Base-by-base conservation (phyloP, 192 early-diverging fungal species). In the Backusella luteola region DNA sequence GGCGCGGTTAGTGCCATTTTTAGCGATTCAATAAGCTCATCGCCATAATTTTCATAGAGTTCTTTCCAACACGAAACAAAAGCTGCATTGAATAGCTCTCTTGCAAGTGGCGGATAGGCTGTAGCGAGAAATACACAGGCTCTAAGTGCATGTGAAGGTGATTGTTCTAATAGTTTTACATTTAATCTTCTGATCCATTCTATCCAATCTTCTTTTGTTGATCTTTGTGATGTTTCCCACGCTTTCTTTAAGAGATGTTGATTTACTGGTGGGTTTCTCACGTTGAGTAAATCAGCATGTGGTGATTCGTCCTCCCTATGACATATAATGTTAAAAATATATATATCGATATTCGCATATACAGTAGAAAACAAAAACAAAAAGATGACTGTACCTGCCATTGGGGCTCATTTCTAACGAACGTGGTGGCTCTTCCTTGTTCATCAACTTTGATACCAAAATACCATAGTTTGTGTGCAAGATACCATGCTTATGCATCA, bases 1-100 rank as follows among this genome's bases (percentile, higher is more conserved):
- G 87, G 85, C 5, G 94, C 91, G 2, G 86, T 87, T 1, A 98
- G 83, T 11, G 96, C 97, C 1, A 89, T 93, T 77, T 96, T 92
- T 39, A 99, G 77, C 0, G 91, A 92, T 34, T 78, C 78, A 0
- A 96, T 93, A 15, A 99, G 85, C 66, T 96, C 97, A 68, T 96
- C 96, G 85, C 96, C 91, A 80, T 94, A 93, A 72, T 93, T 92
- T 67, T 97, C 96, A 69, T 92, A 88, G 4, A 98, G 87, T 73
- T 96, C 95, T 34, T 91, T 87, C 97, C 97, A 99, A 82, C 96
- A 98, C 1, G 96, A 97, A 19, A 98, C 94, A 84, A 99, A 99
- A 9, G 91, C 95, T 3, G 95, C 94, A 83, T 99, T 99, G 82
- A 99, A 99, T 14, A 99, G 86, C 76, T 97, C 94, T 19, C 90